Conservation (phyloP, 2,329 filamentous ascomycete genomes). For the Epichloe amarillans region DNA sequence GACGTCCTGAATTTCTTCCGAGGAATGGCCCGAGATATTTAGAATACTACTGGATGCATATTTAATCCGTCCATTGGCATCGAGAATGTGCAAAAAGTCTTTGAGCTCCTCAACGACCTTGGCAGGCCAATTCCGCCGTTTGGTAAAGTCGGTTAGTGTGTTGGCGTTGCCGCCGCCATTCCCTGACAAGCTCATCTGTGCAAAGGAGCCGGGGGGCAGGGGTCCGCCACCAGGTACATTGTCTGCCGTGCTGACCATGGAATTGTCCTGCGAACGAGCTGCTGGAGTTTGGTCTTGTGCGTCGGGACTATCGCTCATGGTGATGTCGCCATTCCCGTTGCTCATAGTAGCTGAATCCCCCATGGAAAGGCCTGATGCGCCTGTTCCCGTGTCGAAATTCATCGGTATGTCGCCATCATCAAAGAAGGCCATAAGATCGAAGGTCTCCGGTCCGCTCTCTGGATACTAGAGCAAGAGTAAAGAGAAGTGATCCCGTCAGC, state of each 20-base stretch:
- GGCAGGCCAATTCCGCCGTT: constrained; percentile 66
- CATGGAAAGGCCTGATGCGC: constrained; percentile 6
- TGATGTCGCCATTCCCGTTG: constrained; percentile 8
- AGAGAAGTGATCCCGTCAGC: constrained; percentile 1
- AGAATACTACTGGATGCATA: constrained; percentile 75
- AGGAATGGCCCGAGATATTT: constrained; percentile 59
- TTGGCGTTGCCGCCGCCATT: constrained; percentile 12
- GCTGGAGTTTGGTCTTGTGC: constrained; percentile 18
- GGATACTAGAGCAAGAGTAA: constrained; percentile 1
- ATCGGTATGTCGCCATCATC: constrained; percentile 31
- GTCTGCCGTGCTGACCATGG: constrained; percentile 21
- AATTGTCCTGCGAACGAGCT: constrained; percentile 14
- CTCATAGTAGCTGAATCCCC: constrained; percentile 11
- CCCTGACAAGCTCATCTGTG: constrained; percentile 19
- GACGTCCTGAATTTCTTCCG: constrained; percentile 56
- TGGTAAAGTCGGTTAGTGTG: constrained; percentile 45
- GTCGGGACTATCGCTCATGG: constrained; percentile 8
- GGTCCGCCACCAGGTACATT: constrained; percentile 29
- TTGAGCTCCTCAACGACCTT: constrained; percentile 80
- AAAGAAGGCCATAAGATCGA: constrained; percentile 31
- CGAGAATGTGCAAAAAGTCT: constrained; percentile 80
- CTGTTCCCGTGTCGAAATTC: constrained; percentile 26
- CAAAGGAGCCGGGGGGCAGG: constrained; percentile 25
- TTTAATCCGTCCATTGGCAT: constrained; percentile 67
- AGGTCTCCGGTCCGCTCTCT: constrained; percentile 16